Percentiles rank a stretch among this genome's conserved stretches.
These are phyloP conservation scores for Prunus campanulata DNA, from an alignment of 306 rosid species.

Conservation along the genomic window DNA sequence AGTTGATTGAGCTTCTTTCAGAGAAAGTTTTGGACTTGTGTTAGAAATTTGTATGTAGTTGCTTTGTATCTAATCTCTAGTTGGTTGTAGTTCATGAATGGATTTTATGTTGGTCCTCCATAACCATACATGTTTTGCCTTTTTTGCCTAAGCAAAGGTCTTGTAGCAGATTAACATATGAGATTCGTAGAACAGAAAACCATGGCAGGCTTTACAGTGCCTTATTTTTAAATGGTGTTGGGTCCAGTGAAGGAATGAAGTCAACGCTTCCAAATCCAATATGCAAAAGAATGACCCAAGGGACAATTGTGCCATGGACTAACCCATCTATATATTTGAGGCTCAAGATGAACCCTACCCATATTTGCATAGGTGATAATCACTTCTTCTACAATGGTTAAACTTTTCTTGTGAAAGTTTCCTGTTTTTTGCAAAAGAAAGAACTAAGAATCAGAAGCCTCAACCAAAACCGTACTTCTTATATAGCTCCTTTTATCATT, in stretches of 20 bases:
- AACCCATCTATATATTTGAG: not conserved
- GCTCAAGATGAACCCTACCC: not conserved
- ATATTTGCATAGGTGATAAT: not conserved
- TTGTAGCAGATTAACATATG: too few species aligned
- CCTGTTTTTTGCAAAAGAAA: not conserved
- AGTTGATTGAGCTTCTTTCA: constrained; percentile 24
- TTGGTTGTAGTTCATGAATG: not conserved
- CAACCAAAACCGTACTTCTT: too few species aligned
- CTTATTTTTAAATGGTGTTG: too few species aligned
- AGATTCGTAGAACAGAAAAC: not conserved
- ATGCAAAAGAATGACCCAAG: not conserved
- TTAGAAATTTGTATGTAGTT: constrained; percentile 14
- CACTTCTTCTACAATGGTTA: not conserved
- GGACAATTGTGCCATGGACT: not conserved
- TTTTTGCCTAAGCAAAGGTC: too few species aligned
- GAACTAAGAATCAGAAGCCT: not conserved
- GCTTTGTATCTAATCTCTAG: not conserved
- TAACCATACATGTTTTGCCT: not conserved
- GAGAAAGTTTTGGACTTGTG: constrained; percentile 21
- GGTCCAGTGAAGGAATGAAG: not conserved
- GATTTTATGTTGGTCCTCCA: too few species aligned
- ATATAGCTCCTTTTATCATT: too few species aligned
- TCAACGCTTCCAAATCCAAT: not conserved
- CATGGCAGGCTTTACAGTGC: not conserved
- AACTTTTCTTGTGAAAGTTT: not conserved